Evolutionary conservation across 768 basidiomycete genomes (phyloP).

Genomic region (Naematelia encephala): DNA sequence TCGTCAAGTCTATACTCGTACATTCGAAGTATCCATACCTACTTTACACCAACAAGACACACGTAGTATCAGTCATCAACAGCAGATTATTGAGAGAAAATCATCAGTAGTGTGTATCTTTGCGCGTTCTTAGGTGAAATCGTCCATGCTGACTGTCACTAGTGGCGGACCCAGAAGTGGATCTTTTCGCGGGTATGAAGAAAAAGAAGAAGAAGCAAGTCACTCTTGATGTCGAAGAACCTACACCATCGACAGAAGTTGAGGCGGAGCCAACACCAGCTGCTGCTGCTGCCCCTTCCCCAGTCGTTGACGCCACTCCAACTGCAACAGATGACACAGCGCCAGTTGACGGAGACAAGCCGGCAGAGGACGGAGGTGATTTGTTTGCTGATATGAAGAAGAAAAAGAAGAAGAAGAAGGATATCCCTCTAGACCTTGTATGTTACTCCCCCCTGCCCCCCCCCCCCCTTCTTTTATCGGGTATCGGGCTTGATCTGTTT

Average conservation of each 20-base stretch:
- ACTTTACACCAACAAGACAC: too few species aligned
- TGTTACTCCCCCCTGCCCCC: slow-evolving; percentile 4
- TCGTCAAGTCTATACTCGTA: slow-evolving; percentile 7
- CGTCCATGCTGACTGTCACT: neutral
- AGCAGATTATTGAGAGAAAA: too few species aligned
- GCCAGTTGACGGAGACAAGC: slow-evolving; percentile 19
- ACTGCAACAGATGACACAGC: slow-evolving; percentile 11
- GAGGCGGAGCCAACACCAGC: slow-evolving; percentile 13
- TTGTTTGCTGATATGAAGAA: slow-evolving; percentile 90
- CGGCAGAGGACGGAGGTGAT: slow-evolving; percentile 59
- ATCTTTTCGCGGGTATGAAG: slow-evolving; percentile 55
- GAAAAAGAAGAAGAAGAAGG: slow-evolving; percentile 80
- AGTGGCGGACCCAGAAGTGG: slow-evolving; percentile 50
- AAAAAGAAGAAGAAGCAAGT: slow-evolving; percentile 55
- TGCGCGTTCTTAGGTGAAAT: too few species aligned
- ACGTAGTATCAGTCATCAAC: too few species aligned
- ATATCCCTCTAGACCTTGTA: slow-evolving; percentile 51
- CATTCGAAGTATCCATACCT: too few species aligned
- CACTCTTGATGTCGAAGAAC: slow-evolving; percentile 41
- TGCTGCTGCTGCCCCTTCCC: slow-evolving; percentile 7
- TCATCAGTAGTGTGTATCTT: too few species aligned
- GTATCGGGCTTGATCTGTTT: neutral
- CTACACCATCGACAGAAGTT: slow-evolving; percentile 17
- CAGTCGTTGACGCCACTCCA: neutral
- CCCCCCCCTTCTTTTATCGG: slow-evolving; percentile 4